These are phyloP conservation scores for Gossypium davidsonii DNA, from an alignment of 441 rosid species.

Conservation along the genomic window DNA sequence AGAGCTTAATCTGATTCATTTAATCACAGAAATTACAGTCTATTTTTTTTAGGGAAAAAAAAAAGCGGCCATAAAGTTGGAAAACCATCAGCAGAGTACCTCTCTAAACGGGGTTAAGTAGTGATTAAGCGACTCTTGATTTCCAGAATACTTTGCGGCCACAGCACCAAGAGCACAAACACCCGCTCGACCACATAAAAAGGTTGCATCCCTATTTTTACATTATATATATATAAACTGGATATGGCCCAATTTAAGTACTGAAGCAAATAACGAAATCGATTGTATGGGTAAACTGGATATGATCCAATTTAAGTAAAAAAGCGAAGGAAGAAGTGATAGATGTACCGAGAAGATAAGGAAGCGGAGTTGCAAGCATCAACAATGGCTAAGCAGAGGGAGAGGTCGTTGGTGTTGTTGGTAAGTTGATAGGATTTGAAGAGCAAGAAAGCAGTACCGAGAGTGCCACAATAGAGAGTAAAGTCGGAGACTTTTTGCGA, in stretches of 20 bases:
- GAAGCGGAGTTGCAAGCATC: slow-evolving; percentile 47
- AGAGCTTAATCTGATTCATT: slow-evolving; percentile 38
- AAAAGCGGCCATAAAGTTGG: background rate
- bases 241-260: background rate
- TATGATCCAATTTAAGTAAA: background rate
- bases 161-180: slow-evolving; percentile 55
- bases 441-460: slow-evolving; percentile 48
- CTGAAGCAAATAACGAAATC: background rate
- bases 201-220: slow-evolving; percentile 36
- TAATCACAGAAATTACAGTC: background rate
- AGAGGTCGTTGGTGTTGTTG: slow-evolving; percentile 35
- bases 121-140: slow-evolving; percentile 24
- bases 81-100: slow-evolving; percentile 20
- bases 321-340: background rate
- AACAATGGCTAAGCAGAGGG: slow-evolving; percentile 41
- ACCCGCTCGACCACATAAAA: slow-evolving; percentile 54
- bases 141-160: slow-evolving; percentile 37
- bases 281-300: background rate
- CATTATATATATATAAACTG: background rate
- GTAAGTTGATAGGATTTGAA: slow-evolving; percentile 40
- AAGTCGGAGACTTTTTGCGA: slow-evolving; percentile 40
- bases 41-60: background rate
- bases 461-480: slow-evolving; percentile 40
- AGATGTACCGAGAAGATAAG: slow-evolving; percentile 26
- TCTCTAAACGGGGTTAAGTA: slow-evolving; percentile 38